These are phyloP conservation scores for Euphorbia celastroides DNA, from an alignment of 441 rosid species.

Conservation along the genomic window DNA sequence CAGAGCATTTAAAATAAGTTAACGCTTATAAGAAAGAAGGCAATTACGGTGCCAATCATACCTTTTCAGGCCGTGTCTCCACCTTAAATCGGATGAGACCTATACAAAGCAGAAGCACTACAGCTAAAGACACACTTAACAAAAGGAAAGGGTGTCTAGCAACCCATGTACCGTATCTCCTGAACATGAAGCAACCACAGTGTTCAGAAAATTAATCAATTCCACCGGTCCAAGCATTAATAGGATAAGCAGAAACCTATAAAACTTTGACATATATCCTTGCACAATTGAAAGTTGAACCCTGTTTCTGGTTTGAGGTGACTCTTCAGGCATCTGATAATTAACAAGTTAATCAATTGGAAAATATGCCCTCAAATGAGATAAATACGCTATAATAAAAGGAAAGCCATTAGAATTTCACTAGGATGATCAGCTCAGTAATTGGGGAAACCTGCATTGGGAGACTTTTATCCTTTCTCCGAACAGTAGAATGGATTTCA, in stretches of 20 bases:
- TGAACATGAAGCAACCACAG: slow-evolving; percentile 31
- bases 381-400: not conserved
- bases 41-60: slow-evolving; percentile 22
- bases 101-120: slow-evolving; percentile 79
- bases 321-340: slow-evolving; percentile 60
- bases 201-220: slow-evolving; percentile 18
- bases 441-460: slow-evolving; percentile 50
- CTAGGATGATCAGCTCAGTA: not conserved
- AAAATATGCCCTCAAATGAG: not conserved
- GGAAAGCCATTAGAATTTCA: slow-evolving; percentile 4
- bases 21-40: slow-evolving; percentile 8
- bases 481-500: slow-evolving; percentile 34
- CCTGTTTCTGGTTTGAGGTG: slow-evolving; percentile 57
- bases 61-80: slow-evolving; percentile 98
- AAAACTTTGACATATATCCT: slow-evolving; percentile 83
- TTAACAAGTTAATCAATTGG: slow-evolving; percentile 9
- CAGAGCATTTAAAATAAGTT: not conserved
- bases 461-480: slow-evolving; percentile 64
- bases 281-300: slow-evolving; percentile 82
- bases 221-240: slow-evolving; percentile 21
- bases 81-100: slow-evolving; percentile 90
- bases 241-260: slow-evolving; percentile 48
- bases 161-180: slow-evolving; percentile 92
- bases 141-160: slow-evolving; percentile 81
- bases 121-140: slow-evolving; percentile 56